Conservation (phyloP, 192 early-diverging fungal species). For the Gamsiella multidivaricata region DNA sequence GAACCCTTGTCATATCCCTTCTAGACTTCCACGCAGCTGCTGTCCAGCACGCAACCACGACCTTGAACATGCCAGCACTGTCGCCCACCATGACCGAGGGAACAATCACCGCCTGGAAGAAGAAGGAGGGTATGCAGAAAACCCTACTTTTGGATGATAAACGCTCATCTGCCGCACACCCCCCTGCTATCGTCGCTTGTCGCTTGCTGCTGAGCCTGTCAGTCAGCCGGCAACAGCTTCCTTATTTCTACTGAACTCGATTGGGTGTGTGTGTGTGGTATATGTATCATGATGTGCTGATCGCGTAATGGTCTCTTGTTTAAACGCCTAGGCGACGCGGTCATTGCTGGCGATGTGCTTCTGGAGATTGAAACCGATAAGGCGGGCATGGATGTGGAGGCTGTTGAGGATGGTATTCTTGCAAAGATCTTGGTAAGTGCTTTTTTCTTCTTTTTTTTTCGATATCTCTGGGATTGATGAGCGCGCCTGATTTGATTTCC, state of each 20-base stretch:
- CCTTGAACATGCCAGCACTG: conserved; percentile 92
- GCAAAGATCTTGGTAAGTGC: conserved; percentile 87
- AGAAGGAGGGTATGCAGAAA: conserved; percentile 69
- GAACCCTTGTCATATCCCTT: too few species aligned
- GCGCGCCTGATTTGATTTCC: conserved; percentile 1
- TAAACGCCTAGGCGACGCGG: conserved; percentile 76
- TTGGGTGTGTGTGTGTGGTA: too few species aligned
- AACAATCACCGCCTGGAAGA: conserved; percentile 93
- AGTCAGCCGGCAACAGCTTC: neutral
- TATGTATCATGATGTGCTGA: conserved; percentile 9
- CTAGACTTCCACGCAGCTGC: conserved; percentile 64
- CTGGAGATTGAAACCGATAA: conserved; percentile 98
- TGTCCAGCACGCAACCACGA: conserved; percentile 57
- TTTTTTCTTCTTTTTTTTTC: neutral
- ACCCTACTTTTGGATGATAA: neutral
- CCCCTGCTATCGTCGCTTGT: too few species aligned
- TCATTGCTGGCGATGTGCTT: conserved; percentile 91
- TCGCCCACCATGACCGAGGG: conserved; percentile 98
- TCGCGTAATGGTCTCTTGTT: conserved; percentile 26
- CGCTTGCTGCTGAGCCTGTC: too few species aligned
- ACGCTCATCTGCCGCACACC: neutral
- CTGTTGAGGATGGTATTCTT: conserved; percentile 94
- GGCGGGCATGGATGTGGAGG: conserved; percentile 99
- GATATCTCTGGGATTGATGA: neutral
- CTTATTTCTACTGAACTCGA: conserved; percentile 5